Conservation (phyloP, 2,329 filamentous ascomycete genomes). For the Rutstroemia sp. region DNA sequence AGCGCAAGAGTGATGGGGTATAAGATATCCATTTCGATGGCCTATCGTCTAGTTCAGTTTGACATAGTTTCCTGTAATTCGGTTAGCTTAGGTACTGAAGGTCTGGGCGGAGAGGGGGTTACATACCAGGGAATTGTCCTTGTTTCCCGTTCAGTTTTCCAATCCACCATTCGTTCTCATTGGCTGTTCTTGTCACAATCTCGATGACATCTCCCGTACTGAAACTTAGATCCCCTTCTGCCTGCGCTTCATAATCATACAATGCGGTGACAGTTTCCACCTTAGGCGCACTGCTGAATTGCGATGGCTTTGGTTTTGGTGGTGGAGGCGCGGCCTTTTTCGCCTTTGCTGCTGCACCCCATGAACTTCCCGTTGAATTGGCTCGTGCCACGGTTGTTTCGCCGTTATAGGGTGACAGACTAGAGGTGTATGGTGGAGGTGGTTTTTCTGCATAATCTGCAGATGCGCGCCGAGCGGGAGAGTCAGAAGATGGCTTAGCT, state of each 20-base stretch:
- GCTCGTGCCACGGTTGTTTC: conserved; percentile 31
- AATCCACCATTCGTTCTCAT: conserved; percentile 96
- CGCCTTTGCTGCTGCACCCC: conserved; percentile 53
- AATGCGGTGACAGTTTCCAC: conserved; percentile 81
- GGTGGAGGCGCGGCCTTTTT: conserved; percentile 59
- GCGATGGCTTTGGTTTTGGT: conserved; percentile 74
- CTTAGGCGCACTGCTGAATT: conserved; percentile 56
- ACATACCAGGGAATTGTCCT: conserved; percentile 90
- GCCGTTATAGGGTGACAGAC: conserved; percentile 18
- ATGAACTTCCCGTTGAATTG: conserved; percentile 35
- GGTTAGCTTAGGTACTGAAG: conserved; percentile 10
- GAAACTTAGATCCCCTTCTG: conserved; percentile 90
- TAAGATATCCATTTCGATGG: background rate
- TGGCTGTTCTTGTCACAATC: conserved; percentile 73
- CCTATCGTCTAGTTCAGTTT: conserved; percentile 30
- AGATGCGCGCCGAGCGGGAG: conserved; percentile 31
- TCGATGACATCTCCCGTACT: conserved; percentile 83
- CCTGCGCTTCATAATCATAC: conserved; percentile 94
- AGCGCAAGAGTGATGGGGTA: conserved; percentile 2
- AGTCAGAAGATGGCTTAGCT: conserved; percentile 13
- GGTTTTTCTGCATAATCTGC: conserved; percentile 46
- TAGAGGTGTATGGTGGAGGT: conserved; percentile 60
- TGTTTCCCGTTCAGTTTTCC: conserved; percentile 71
- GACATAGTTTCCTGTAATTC: conserved; percentile 42
- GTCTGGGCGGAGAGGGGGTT: background rate